These are phyloP conservation scores for Aspergillus caelatus DNA, from an alignment of 2,329 filamentous ascomycete genomes.

Conservation along the genomic window DNA sequence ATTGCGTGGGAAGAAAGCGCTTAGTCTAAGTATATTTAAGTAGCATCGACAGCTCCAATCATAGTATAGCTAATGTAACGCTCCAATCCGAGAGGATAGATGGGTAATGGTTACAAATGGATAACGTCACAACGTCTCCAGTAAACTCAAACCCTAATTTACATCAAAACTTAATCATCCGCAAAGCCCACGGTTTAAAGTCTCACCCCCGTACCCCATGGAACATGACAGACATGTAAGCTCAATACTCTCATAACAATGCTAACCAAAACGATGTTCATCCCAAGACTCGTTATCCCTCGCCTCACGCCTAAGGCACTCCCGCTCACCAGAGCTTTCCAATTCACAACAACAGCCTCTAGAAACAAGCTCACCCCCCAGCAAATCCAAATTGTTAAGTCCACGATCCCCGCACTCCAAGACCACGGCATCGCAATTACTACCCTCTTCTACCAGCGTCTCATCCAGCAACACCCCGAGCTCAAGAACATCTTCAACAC, in stretches of 20 bases:
- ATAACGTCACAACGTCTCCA: not conserved
- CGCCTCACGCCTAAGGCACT: not conserved
- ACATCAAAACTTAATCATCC: too few species aligned
- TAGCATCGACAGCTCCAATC: not conserved
- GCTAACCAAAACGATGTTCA: not conserved
- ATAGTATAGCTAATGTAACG: not conserved
- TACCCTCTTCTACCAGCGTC: conserved; percentile 66
- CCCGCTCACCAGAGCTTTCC: not conserved
- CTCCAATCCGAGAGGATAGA: too few species aligned
- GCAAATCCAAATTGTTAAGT: conserved; percentile 65
- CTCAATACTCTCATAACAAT: too few species aligned
- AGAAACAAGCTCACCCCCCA: conserved; percentile 53
- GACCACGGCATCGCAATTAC: conserved; percentile 69
- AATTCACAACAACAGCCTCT: not conserved
- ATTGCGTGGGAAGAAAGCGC: too few species aligned
- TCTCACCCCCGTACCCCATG: too few species aligned
- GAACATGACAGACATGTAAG: too few species aligned
- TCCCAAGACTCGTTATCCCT: not conserved
- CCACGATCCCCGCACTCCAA: conserved; percentile 67
- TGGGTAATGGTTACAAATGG: not conserved
- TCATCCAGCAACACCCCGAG: conserved; percentile 64
- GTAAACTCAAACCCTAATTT: not conserved
- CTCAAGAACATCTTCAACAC: conserved; percentile 71
- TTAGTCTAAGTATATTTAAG: not conserved
- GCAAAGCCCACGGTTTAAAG: too few species aligned